These are phyloP conservation scores for Tieghemostelium lacteum DNA, from an alignment of 78 protist species.

Conservation along the genomic window DNA sequence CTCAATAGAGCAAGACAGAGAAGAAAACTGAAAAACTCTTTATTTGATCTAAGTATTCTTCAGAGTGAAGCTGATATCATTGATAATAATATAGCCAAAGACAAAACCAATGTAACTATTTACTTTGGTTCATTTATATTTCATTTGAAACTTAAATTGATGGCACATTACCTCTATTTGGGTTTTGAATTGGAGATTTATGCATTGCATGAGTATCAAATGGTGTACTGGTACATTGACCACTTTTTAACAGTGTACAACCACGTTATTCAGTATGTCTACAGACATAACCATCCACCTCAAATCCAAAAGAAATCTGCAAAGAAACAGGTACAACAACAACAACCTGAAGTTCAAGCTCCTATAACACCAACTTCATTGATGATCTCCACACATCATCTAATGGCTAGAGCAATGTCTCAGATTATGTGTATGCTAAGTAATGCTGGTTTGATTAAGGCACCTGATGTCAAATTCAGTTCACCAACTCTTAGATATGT, in stretches of 20 bases:
- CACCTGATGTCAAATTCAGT: conserved; percentile 9
- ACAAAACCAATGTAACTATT: conserved; percentile 3
- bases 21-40: conserved; percentile 9
- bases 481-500: conserved; percentile 6
- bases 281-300: background rate
- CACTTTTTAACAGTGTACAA: conserved; percentile 9
- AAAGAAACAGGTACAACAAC: background rate
- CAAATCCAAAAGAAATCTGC: background rate
- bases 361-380: conserved; percentile 15
- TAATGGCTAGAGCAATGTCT: background rate
- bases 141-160: conserved; percentile 17
- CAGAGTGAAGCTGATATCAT: conserved; percentile 65
- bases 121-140: conserved; percentile 51
- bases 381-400: background rate
- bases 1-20: conserved; percentile 67
- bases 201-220: conserved; percentile 15
- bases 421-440: conserved; percentile 10
- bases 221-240: conserved; percentile 48
- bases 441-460: background rate
- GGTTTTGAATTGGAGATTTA: conserved; percentile 58
- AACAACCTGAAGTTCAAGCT: conserved; percentile 5
- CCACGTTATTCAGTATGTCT: conserved; percentile 10
- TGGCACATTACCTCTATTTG: conserved; percentile 36
- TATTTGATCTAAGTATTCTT: conserved; percentile 33
- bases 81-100: conserved; percentile 29